Percentiles rank a stretch among this genome's conserved stretches.
Evolutionary conservation across 2,329 filamentous ascomycete species (phyloP).

Genomic region (Dactylellina haptotyla): DNA sequence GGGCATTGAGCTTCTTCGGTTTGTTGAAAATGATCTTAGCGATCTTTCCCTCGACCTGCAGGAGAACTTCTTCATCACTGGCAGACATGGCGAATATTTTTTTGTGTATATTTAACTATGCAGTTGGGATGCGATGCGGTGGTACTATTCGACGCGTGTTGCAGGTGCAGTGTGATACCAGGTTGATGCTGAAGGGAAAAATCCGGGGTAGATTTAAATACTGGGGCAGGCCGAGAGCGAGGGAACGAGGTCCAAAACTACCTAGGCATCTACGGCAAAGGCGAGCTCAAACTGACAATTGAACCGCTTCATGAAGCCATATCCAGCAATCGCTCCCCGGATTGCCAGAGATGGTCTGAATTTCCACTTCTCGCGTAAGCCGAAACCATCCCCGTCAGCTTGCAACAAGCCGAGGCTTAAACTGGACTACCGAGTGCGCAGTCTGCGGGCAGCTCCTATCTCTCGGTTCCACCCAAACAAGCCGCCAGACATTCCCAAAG

Average conservation of each 20-base stretch:
- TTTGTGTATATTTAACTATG: not conserved
- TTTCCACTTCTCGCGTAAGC: conserved; percentile 14
- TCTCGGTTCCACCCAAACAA: not conserved
- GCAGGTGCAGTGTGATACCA: too few relatives aligned
- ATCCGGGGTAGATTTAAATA: conserved; percentile 21
- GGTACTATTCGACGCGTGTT: not conserved
- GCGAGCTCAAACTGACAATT: not conserved
- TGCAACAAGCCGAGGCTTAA: conserved; percentile 42
- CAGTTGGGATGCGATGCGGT: not conserved
- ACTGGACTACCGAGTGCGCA: conserved; percentile 22
- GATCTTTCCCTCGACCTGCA: conserved; percentile 61
- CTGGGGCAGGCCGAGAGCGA: not conserved
- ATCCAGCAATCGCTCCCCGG: conserved; percentile 1
- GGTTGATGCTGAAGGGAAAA: too few relatives aligned
- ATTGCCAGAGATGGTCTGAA: not conserved
- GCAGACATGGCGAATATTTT: conserved; percentile 35
- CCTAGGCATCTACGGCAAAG: conserved; percentile 26
- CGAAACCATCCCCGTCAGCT: conserved; percentile 3
- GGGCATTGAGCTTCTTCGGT: conserved; percentile 85
- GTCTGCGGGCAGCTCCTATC: not conserved
- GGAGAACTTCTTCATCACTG: conserved; percentile 37
- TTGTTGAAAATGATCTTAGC: conserved; percentile 89
- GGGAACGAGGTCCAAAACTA: not conserved
- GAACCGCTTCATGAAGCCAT: conserved; percentile 15
- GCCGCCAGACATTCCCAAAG: too few relatives aligned